Base-by-base conservation (phyloP, 1,284 basidiomycete species). In the Cutaneotrichosporon daszewskae region DNA sequence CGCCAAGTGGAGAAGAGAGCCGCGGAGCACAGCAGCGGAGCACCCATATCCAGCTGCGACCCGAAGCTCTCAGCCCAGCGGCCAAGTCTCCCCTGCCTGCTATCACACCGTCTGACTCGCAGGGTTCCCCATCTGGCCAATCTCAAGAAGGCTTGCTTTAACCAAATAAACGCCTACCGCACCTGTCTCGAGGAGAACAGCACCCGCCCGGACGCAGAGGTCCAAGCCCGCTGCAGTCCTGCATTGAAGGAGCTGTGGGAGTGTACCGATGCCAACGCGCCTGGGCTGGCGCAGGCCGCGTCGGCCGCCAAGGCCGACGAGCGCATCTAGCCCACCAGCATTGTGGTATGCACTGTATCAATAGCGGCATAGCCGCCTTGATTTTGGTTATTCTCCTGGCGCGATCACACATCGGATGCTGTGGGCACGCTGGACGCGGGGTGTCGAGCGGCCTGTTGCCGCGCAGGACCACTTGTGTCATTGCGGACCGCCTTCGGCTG, bases 101-200 rank as follows among this genome's bases (percentile, higher is more conserved):
- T 7, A 16, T 10, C 23, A n/a, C 22, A 14, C 22, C 6, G 10
- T 8, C 38, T 35, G 16, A 37, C 31, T 2, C 19, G 2, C 41
- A 66, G 65, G 36, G 64, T 70, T 8, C 68, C 66, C 3, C 64
- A 68, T 34, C 58, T 70, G 12, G 53, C 59, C 1, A 55, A 63
- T 31, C 50, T 70, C 36, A 70, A 70, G 45, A 43, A 32, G 5
- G 49, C 58, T 11, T 70, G 68, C 44, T 54, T 54, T 10, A 37
- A 32, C 9, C 56, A 58, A 33, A 70, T 70, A 31, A 45, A 47
- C 14, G 36, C 44, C 2, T 70, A 69, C 51, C 50, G 61, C n/a
- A 28, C 51, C 28, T 70, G 68, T 41, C 52, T 70, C 19, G 62
- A 68, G 24, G 48, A 50, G 22, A 49, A 63, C 39, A 53, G 54